These are phyloP conservation scores for Boletus speciosus DNA, from an alignment of 768 basidiomycete species.

Conservation along the genomic window DNA sequence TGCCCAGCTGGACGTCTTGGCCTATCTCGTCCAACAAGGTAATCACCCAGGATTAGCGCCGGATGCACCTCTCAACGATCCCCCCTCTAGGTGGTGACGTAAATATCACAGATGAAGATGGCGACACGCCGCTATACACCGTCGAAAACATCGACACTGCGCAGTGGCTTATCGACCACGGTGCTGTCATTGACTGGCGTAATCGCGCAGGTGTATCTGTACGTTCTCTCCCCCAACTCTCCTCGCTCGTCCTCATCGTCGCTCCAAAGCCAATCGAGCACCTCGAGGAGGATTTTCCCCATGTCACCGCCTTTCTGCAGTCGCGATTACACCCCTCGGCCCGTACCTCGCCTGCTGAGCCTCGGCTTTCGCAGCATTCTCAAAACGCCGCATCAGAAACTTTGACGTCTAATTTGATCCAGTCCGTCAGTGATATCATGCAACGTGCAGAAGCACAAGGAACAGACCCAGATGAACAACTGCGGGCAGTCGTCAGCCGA, in stretches of 20 bases:
- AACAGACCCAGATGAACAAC: conserved; percentile 62
- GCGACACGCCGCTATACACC: conserved; percentile 89
- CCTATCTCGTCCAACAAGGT: conserved; percentile 77
- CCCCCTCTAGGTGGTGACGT: conserved; percentile 69
- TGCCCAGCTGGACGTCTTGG: conserved; percentile 69
- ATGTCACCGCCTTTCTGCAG: conserved; percentile 61
- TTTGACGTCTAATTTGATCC: conserved; percentile 65
- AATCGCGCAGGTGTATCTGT: conserved; percentile 80
- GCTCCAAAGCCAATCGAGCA: conserved; percentile 55
- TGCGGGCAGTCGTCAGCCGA: conserved; percentile 55
- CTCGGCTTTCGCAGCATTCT: conserved; percentile 57
- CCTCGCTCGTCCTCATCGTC: conserved; percentile 10
- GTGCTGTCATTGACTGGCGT: conserved; percentile 57
- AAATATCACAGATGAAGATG: conserved; percentile 81
- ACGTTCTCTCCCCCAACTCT: conserved; percentile 28
- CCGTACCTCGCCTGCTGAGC: conserved; percentile 5
- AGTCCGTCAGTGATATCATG: conserved; percentile 65
- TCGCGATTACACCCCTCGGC: conserved; percentile 27
- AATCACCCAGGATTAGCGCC: conserved; percentile 4
- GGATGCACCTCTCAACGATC: not conserved
- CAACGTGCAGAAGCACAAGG: conserved; percentile 53
- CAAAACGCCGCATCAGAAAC: conserved; percentile 68
- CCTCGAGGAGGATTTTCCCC: conserved; percentile 67
- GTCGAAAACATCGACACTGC: conserved; percentile 82
- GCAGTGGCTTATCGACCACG: conserved; percentile 71